Conservation (phyloP, 768 basidiomycete genomes). For the Roridomyces roridus region DNA sequence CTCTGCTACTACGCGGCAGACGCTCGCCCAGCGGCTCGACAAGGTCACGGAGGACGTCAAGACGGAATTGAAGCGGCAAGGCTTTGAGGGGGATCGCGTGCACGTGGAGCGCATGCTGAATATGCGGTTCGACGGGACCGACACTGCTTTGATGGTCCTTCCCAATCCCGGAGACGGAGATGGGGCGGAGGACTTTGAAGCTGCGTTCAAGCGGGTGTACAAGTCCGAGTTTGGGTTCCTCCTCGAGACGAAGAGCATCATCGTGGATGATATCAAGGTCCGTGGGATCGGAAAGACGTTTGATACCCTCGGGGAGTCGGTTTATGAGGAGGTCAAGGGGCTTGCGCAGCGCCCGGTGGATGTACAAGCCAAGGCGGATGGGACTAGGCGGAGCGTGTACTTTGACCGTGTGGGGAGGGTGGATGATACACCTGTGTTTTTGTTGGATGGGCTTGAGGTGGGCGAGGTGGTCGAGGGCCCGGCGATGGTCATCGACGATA, state of each 20-base stretch:
- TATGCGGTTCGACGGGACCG: slow-evolving; percentile 93
- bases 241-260: slow-evolving; percentile 80
- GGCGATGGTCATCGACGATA: slow-evolving; percentile 93
- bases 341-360: slow-evolving; percentile 51
- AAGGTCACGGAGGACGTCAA: slow-evolving; percentile 67
- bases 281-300: slow-evolving; percentile 93
- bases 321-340: slow-evolving; percentile 73
- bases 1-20: slow-evolving; percentile 57
- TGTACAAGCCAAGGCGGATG: slow-evolving; percentile 51
- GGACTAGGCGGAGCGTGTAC: slow-evolving; percentile 64
- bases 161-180: slow-evolving; percentile 53
- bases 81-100: slow-evolving; percentile 78
- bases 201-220: slow-evolving; percentile 81
- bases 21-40: slow-evolving; percentile 71
- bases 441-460: slow-evolving; percentile 65
- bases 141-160: slow-evolving; percentile 90
- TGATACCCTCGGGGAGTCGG: slow-evolving; percentile 78
- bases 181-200: slow-evolving; percentile 74
- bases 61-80: slow-evolving; percentile 75
- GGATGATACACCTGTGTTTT: slow-evolving; percentile 79
- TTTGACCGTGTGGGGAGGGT: slow-evolving; percentile 83
- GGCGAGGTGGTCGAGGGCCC: slow-evolving; percentile 84
- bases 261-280: slow-evolving; percentile 93
- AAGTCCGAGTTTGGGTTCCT: slow-evolving; percentile 92
- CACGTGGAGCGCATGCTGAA: slow-evolving; percentile 83